Evolutionary conservation across 148 eudicot genomes (phyloP).

Genomic region (Chenopodium formosanum): DNA sequence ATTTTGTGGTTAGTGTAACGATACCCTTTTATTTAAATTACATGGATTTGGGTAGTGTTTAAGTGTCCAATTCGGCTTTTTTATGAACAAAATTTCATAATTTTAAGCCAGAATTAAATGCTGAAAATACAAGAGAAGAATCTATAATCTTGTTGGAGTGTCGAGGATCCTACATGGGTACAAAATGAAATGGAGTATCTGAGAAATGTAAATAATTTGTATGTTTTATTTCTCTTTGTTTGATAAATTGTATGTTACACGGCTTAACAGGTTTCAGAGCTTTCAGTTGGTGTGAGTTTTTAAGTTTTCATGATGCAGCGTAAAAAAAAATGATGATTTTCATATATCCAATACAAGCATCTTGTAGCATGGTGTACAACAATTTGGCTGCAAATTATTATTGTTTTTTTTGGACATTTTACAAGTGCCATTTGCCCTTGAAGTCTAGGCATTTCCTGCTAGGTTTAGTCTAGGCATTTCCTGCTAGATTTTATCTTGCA

Average conservation of each 20-base stretch:
- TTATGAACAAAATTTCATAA: neutral
- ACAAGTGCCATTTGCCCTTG: neutral
- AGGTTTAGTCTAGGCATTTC: neutral
- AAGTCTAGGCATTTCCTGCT: neutral
- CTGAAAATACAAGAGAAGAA: neutral
- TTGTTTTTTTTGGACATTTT: neutral
- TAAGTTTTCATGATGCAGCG: no score
- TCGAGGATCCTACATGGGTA: neutral
- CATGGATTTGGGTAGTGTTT: no score
- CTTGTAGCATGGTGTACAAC: neutral
- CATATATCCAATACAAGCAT: neutral
- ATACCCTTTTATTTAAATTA: no score
- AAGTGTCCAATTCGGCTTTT: neutral
- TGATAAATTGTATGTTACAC: no score
- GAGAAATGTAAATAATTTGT: neutral
- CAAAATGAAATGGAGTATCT: neutral
- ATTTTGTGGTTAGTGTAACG: neutral
- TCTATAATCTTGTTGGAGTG: neutral
- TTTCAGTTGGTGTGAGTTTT: no score
- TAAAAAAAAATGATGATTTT: no score
- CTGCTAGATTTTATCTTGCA: neutral
- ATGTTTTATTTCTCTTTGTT: neutral
- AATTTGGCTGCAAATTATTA: neutral
- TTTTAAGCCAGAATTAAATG: neutral
- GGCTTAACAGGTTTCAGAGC: no score